Conservation (phyloP, 805 yeast species). For the Scheffersomyces coipomensis region DNA sequence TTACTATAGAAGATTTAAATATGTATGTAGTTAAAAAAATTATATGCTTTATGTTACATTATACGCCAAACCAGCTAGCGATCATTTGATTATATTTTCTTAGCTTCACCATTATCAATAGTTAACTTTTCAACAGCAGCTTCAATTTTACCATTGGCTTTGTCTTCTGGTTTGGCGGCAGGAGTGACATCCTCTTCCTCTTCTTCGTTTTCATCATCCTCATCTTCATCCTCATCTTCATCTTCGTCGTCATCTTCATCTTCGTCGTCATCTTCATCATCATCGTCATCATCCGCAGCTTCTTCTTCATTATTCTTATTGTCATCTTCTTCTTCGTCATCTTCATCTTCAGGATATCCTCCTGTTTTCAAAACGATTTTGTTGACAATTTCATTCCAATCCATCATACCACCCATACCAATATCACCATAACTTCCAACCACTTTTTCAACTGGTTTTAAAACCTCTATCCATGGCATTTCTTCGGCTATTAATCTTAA, state of each 20-base stretch:
- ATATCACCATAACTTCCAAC: slow-evolving; percentile 92
- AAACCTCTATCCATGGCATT: slow-evolving; percentile 93
- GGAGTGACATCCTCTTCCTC: slow-evolving; percentile 10
- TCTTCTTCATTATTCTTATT: slow-evolving; percentile 40
- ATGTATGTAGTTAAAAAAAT: not conserved
- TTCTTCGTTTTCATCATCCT: slow-evolving; percentile 14
- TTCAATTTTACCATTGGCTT: not conserved
- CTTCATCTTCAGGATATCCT: slow-evolving; percentile 49
- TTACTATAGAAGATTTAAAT: not conserved
- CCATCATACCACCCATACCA: slow-evolving; percentile 99
- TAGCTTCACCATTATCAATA: not conserved
- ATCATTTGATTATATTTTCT: no score
- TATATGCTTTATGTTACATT: not conserved
- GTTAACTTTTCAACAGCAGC: not conserved
- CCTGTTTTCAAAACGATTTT: slow-evolving; percentile 70
- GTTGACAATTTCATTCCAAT: slow-evolving; percentile 91
- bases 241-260: slow-evolving; percentile 48
- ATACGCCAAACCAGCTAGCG: no score
- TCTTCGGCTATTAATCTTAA: slow-evolving; percentile 75
- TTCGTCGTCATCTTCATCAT: slow-evolving; percentile 43
- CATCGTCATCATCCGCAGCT: slow-evolving; percentile 34
- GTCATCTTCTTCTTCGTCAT: slow-evolving; percentile 48
- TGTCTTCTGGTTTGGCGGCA: no score
- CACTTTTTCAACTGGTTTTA: slow-evolving; percentile 93
- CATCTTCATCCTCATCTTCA: slow-evolving; percentile 28